Conservation (phyloP, 2,329 filamentous ascomycete genomes). For the Diaporthe eres region DNA sequence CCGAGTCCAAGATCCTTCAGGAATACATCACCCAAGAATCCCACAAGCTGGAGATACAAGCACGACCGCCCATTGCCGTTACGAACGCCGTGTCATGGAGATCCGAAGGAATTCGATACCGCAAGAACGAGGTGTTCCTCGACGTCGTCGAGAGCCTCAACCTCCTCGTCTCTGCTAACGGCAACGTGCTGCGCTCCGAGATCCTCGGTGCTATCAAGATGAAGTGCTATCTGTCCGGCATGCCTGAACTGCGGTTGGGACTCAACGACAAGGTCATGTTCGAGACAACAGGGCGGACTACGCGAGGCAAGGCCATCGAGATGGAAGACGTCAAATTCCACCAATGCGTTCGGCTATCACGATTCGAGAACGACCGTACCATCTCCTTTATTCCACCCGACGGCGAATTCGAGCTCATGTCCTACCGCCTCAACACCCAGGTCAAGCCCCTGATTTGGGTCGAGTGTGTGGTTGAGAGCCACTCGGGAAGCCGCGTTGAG, state of each 20-base stretch:
- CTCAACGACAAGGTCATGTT: conserved; percentile 99
- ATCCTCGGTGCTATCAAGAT: conserved; percentile 98
- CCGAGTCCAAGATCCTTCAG: conserved; percentile 97
- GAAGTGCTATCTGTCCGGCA: conserved; percentile 99
- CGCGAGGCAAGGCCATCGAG: conserved; percentile 95
- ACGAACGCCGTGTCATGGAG: conserved; percentile 99
- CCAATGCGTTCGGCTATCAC: conserved; percentile 93
- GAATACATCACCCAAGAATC: conserved; percentile 99
- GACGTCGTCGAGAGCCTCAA: conserved; percentile 98
- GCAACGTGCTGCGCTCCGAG: conserved; percentile 95
- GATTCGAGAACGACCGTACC: conserved; percentile 98
- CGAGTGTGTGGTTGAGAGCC: conserved; percentile 95
- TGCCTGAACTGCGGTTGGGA: conserved; percentile 94
- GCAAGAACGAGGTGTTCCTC: conserved; percentile 99
- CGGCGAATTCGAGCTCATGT: conserved; percentile 99
- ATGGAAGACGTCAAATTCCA: conserved; percentile 99
- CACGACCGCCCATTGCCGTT: conserved; percentile 95
- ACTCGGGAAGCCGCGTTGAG: conserved; percentile 95
- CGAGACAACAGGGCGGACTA: conserved; percentile 94
- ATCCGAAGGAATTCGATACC: conserved; percentile 96
- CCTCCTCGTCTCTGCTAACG: conserved; percentile 91
- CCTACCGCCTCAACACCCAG: conserved; percentile 97
- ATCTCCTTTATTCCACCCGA: conserved; percentile 99
- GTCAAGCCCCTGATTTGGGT: conserved; percentile 99
- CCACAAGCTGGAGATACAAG: conserved; percentile 97